Evolutionary conservation across 257 asterid species (phyloP), one percentile per base, ranked within the genome.

Genomic region (Solanum clarkiae): DNA sequence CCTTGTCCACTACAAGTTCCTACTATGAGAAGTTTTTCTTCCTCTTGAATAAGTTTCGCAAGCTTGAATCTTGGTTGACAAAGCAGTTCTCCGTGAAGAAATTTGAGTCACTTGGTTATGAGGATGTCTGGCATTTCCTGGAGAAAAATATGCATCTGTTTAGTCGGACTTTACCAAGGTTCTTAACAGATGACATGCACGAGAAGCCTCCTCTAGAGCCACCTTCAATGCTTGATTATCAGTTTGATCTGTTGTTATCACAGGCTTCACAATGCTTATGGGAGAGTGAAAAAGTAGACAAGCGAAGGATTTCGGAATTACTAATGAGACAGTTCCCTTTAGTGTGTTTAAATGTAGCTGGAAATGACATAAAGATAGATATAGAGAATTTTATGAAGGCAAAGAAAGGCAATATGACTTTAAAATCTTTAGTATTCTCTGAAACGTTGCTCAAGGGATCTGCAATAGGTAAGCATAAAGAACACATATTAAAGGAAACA

Each of bases 61-160:
- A 88, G 83, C 93, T 95, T 66, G 97, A 97, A 90, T 54, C 88
- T 85, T 95, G 99, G 99, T 81, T 97, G 72, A 82, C 70, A 63
- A 87, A 85, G 84, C 91, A 89, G 75, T 95, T 91, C 84, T 80
- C 91, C 20, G 84, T 89, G 72, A 80, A 89, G 72, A 87, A 90
- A 83, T 97, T 97, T 88, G 97, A 89, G 80, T 90, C 92, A 45
- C 92, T 97, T 86, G 99, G 99, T 87, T 84, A 92, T 86, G 99
- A 98, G 86, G 96, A 91, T 55, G 90, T 92, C 87, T 85, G 90
- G 84, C 85, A 82, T 85, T 97, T 97, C 92, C 65, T 95, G 84
- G 95, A 93, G 90, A 95, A 90, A 89, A 84, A 95, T 86, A 72
- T 90, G 89, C 89, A 89, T 87, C 84, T 88, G 53, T 80, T 95